Percentiles rank a stretch among this genome's conserved stretches.
These are phyloP conservation scores for Metschnikowia orientalis DNA, from an alignment of 805 yeast species.

Conservation along the genomic window DNA sequence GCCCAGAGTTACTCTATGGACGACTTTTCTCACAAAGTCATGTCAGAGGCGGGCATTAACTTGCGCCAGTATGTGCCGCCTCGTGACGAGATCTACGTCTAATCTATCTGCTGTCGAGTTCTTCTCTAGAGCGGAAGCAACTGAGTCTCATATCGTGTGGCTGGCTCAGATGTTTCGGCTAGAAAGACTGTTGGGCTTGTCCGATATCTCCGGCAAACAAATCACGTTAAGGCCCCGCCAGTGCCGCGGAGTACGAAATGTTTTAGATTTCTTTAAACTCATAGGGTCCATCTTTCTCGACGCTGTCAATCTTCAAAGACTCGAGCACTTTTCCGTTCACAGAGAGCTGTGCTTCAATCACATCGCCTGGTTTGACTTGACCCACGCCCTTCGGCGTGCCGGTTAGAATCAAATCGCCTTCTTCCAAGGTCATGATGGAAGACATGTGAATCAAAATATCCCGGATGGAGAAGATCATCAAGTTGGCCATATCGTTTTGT, in stretches of 20 bases:
- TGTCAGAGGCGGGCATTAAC: slow-evolving; percentile 67
- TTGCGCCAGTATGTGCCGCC: slow-evolving; percentile 52
- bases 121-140: too few relatives aligned
- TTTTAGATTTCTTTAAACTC: slow-evolving; percentile 29
- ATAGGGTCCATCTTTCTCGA: slow-evolving; percentile 46
- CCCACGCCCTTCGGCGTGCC: slow-evolving; percentile 99
- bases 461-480: slow-evolving; percentile 89
- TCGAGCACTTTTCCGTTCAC: slow-evolving; percentile 54
- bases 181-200: too few relatives aligned
- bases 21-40: slow-evolving; percentile 61
- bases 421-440: slow-evolving; percentile 82
- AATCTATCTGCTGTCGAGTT: too few relatives aligned
- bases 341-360: slow-evolving; percentile 57
- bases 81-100: slow-evolving; percentile 36
- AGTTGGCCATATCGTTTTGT: slow-evolving; percentile 70
- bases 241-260: too few relatives aligned
- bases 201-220: too few relatives aligned
- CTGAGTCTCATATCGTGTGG: too few relatives aligned
- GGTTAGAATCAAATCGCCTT: slow-evolving; percentile 87
- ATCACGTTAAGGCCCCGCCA: too few relatives aligned
- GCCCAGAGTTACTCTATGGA: slow-evolving; percentile 94
- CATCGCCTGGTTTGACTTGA: slow-evolving; percentile 71
- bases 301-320: slow-evolving; percentile 48
- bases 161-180: too few relatives aligned
- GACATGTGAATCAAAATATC: slow-evolving; percentile 76